Evolutionary conservation across 768 basidiomycete species (phyloP).

Genomic region (Mycena belliarum): DNA sequence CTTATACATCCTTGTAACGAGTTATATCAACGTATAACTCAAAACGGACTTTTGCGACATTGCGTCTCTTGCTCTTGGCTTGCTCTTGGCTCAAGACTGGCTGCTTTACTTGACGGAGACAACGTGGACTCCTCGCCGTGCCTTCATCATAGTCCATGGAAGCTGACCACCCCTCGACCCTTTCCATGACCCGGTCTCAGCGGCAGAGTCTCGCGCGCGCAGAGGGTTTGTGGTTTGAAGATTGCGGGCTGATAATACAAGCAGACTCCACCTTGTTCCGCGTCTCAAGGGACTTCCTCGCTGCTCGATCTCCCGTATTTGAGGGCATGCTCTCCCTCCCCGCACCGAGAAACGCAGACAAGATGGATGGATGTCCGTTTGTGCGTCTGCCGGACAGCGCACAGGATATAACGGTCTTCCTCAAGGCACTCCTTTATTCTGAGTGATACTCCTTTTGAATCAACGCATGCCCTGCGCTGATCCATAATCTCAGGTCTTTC

Average conservation of each 20-base stretch:
- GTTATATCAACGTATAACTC: too few relatives aligned
- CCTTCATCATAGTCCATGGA: too few relatives aligned
- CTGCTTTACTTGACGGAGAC: too few relatives aligned
- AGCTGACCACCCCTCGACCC: too few relatives aligned
- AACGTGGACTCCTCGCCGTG: too few relatives aligned
- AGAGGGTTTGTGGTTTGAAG: background rate
- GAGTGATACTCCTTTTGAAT: background rate
- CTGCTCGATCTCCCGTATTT: constrained; percentile 2
- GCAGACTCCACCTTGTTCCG: constrained; percentile 8
- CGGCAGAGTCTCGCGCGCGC: background rate
- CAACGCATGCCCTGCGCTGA: too few relatives aligned
- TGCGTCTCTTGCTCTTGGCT: too few relatives aligned
- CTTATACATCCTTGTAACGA: too few relatives aligned
- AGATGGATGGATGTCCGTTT: constrained; percentile 13
- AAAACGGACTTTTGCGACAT: too few relatives aligned
- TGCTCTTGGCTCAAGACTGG: too few relatives aligned
- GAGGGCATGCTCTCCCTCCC: constrained; percentile 11
- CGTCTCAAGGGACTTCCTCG: constrained; percentile 6
- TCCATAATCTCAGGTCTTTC: background rate
- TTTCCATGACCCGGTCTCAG: too few relatives aligned
- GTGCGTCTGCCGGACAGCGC: constrained; percentile 10
- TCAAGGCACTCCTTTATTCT: constrained; percentile 1
- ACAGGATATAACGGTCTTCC: background rate
- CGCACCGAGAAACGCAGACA: background rate
- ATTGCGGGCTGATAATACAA: constrained; percentile 3